Base-by-base conservation (phyloP, 805 yeast species). In the Ogataea sp. region DNA sequence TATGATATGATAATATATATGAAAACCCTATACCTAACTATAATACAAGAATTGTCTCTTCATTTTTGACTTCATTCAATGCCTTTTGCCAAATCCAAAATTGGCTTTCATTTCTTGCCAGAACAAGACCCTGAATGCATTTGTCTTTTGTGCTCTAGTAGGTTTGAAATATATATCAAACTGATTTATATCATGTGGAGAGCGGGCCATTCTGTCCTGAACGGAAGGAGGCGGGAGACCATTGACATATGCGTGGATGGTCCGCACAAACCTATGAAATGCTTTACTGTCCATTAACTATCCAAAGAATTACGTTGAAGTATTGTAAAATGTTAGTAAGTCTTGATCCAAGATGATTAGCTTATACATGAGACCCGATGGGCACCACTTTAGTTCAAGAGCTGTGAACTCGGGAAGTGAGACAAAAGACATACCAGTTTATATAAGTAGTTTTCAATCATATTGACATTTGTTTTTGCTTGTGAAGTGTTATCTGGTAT, bases 231-330 rank as follows among this genome's bases (percentile, higher is more conserved):
- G 67, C 2, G 77, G 75, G 6, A 78, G 65, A 2, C 81, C 71
- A 50, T 83, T 83, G 26, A 83, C 69, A 41, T 67, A 68, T 30
- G 82, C 81, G 51, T 83, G 82, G 1, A 83, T 62, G 11, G 65
- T 60, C 30, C 76, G 62, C 4, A 83, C 94, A 64, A 80, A 74
- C 21, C 71, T 61, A 47, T 81, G 76, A 49, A 83, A 83, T 0
- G 71, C 63, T 2, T 68, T 71, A 10, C 86, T 78, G 16, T 31
- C 17, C 10, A 17, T 23, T 23, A 23, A 23, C 26, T 23, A 23
- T 11, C 26, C 7, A 8, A 7, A 23, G 7, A 11, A 23, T 8
- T 23, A 23, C 7, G 11, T 23, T 23, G 26, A 23, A 7, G 11
- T 23, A 23, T 23, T 23, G 26, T 7, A 23, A 11, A 11, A 23